A percentile compares a stretch with the other conserved stretches of the same genome.
phyloP scores from a whole-genome alignment of 176 grass and related monocot genomes.

The Elaeis guineensis region DNA sequence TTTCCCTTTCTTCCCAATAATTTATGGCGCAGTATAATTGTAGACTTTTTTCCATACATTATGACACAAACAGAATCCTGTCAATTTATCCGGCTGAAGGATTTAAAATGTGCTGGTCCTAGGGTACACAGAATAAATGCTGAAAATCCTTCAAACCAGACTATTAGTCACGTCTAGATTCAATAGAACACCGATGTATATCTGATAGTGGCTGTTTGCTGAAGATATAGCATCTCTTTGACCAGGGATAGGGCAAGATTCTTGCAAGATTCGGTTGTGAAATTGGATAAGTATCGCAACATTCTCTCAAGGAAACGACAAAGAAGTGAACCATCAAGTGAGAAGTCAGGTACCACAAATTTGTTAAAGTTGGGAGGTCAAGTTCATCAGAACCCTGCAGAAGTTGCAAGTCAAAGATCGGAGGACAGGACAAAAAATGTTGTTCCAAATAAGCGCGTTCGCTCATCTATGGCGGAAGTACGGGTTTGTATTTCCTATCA shows the following conservation, averaged over 20 bases:
- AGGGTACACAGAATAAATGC: too few relatives aligned
- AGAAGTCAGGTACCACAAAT: constrained; percentile 30
- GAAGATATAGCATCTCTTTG: constrained; percentile 8
- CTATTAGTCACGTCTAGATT: too few relatives aligned
- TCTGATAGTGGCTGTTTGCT: constrained; percentile 1
- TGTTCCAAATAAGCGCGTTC: constrained; percentile 50
- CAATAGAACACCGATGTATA: too few relatives aligned
- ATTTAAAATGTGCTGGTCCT: too few relatives aligned
- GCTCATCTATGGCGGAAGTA: constrained; percentile 56
- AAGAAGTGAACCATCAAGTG: constrained; percentile 28
- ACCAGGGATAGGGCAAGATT: constrained; percentile 51
- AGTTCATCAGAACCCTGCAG: constrained; percentile 25
- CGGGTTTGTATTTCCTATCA: constrained; percentile 46
- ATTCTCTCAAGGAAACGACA: constrained; percentile 54
- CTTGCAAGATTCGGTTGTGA: constrained; percentile 47
- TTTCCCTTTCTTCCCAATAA: too few relatives aligned
- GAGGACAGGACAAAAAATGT: constrained; percentile 54
- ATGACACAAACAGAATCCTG: too few relatives aligned
- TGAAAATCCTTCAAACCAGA: too few relatives aligned
- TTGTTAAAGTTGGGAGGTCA: constrained; percentile 39
- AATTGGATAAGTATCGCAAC: constrained; percentile 60
- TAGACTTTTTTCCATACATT: too few relatives aligned
- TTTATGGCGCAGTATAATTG: too few relatives aligned
- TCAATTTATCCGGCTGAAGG: too few relatives aligned
- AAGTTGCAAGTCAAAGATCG: constrained; percentile 29